Evolutionary conservation across 2,329 filamentous ascomycete genomes (phyloP).

Genomic region (Fonsecaea nubica): DNA sequence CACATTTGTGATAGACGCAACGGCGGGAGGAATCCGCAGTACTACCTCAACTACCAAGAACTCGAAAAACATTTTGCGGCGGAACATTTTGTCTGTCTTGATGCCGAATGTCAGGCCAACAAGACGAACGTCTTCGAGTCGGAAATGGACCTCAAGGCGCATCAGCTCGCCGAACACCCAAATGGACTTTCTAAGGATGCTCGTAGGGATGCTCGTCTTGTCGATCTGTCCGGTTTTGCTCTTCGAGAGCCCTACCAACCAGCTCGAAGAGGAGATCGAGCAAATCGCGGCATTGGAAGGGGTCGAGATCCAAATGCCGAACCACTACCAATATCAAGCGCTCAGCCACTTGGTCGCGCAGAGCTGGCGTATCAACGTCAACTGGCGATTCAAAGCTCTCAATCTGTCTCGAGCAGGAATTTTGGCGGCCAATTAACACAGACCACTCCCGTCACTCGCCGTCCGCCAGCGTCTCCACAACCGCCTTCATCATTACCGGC

Average conservation of each 20-base stretch:
- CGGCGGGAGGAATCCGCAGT: conserved; percentile 74
- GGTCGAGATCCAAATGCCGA: conserved; percentile 90
- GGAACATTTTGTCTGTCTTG: conserved; percentile 84
- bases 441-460: conserved; percentile 48
- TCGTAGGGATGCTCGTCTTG: conserved; percentile 78
- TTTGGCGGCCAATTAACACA: conserved; percentile 81
- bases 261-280: conserved; percentile 62
- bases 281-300: conserved; percentile 64
- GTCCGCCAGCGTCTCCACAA: conserved; percentile 42
- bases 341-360: conserved; percentile 80
- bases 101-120: conserved; percentile 90
- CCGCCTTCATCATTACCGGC: conserved; percentile 44
- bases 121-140: conserved; percentile 97
- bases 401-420: conserved; percentile 76
- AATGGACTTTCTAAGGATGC: conserved; percentile 81
- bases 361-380: conserved; percentile 91
- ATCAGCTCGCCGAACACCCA: conserved; percentile 84
- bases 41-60: conserved; percentile 86
- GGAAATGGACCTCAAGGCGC: conserved; percentile 92
- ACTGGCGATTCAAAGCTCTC: conserved; percentile 86
- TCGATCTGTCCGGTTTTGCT: conserved; percentile 88
- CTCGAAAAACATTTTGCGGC: conserved; percentile 85
- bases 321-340: conserved; percentile 74
- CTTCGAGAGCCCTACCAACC: conserved; percentile 73
- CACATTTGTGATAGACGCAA: conserved; percentile 84